phyloP scores from a whole-genome alignment of 306 rosid genomes.

The Trichosanthes truncata region DNA sequence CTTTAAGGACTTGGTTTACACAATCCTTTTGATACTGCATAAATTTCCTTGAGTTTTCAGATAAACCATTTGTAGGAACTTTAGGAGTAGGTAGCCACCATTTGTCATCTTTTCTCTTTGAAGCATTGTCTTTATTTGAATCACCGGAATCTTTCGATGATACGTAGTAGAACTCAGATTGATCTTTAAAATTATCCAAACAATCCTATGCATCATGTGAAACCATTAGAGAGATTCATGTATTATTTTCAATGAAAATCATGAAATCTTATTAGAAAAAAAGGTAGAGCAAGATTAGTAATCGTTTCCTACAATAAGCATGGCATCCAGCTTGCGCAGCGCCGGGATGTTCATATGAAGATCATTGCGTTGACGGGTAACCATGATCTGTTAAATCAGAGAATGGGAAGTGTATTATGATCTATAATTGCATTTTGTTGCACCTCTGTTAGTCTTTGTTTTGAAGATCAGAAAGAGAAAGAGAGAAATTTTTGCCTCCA shows the following conservation, averaged over 20 bases:
- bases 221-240: background rate
- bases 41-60: constrained; percentile 73
- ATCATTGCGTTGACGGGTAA: constrained; percentile 83
- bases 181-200: constrained; percentile 71
- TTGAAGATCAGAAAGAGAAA: background rate
- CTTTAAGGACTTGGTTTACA: constrained; percentile 96
- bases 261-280: background rate
- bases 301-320: constrained; percentile 64
- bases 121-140: constrained; percentile 29
- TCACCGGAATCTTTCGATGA: constrained; percentile 50
- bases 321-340: constrained; percentile 72
- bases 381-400: constrained; percentile 64
- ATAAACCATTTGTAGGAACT: constrained; percentile 71
- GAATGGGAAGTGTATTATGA: background rate
- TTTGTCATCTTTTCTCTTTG: constrained; percentile 56
- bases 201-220: constrained; percentile 50
- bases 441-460: background rate
- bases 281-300: constrained; percentile 3
- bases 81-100: constrained; percentile 96
- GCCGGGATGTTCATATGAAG: constrained; percentile 98
- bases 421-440: background rate
- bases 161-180: constrained; percentile 68
- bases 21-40: constrained; percentile 91
- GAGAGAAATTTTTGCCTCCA: constrained; percentile 56
- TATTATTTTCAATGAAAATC: background rate